Evolutionary conservation across 768 basidiomycete species (phyloP).

Genomic region (Russula ochroleuca): DNA sequence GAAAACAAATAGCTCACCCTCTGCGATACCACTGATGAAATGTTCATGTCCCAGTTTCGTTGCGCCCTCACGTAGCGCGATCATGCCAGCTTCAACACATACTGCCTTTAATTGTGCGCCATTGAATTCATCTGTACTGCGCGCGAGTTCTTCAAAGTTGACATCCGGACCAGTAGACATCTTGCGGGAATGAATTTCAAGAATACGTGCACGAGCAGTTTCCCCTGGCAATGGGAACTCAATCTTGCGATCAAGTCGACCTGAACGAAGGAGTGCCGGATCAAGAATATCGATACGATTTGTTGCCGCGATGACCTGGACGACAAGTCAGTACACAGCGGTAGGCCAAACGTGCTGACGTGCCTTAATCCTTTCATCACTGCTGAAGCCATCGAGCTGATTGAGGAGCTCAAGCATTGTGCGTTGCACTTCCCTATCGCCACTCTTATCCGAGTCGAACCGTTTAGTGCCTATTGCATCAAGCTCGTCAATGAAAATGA

Average conservation of each 20-base stretch:
- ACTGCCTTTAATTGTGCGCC: constrained; percentile 96
- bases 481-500: constrained; percentile 97
- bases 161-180: constrained; percentile 85
- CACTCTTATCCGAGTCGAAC: constrained; percentile 98
- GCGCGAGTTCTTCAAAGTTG: constrained; percentile 94
- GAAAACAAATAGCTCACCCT: constrained; percentile 49
- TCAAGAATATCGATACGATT: constrained; percentile 99
- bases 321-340: constrained; percentile 2
- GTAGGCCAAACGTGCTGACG: constrained; percentile 24
- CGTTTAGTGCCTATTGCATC: constrained; percentile 99
- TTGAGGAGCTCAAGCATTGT: constrained; percentile 99
- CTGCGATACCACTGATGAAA: constrained; percentile 88
- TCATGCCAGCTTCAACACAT: constrained; percentile 99
- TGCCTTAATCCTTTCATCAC: constrained; percentile 96
- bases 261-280: constrained; percentile 95
- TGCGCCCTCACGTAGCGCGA: constrained; percentile 90
- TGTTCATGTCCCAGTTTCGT: constrained; percentile 89
- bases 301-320: constrained; percentile 94
- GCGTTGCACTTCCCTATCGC: constrained; percentile 98
- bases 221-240: constrained; percentile 98
- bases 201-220: constrained; percentile 90
- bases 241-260: constrained; percentile 96
- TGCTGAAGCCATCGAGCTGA: constrained; percentile 96
- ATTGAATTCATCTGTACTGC: constrained; percentile 98
- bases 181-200: constrained; percentile 96